phyloP scores from a whole-genome alignment of 805 yeast genomes.

The Saccharomycopsis lassenensis region DNA sequence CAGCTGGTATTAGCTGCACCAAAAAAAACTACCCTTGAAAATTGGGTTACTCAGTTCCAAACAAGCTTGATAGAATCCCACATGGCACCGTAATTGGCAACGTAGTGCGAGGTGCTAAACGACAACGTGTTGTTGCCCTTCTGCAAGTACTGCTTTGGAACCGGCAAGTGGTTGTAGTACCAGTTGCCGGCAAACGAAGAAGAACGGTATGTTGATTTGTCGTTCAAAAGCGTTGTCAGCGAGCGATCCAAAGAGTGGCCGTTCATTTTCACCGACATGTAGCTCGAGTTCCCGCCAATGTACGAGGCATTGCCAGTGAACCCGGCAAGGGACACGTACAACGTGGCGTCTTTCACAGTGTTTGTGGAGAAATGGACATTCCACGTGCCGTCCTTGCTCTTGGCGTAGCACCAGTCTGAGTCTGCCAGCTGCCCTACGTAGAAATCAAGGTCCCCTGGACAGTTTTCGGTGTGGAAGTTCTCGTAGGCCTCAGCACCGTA shows the following conservation, averaged over 20 bases:
- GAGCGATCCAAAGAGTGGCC: background rate
- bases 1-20: too few species aligned
- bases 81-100: conserved; percentile 1
- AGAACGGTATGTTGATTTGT: conserved; percentile 1
- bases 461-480: background rate
- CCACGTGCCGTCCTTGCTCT: background rate
- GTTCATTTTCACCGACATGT: background rate
- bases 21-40: too few species aligned
- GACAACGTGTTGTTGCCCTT: background rate
- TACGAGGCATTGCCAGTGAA: background rate
- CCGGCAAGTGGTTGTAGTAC: background rate
- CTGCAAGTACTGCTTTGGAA: background rate
- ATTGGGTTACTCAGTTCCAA: too few species aligned
- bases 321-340: too few species aligned
- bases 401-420: conserved; percentile 3
- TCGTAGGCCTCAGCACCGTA: background rate
- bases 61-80: conserved; percentile 1
- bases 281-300: background rate
- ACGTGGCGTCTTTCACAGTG: too few species aligned
- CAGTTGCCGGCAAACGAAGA: conserved; percentile 1
- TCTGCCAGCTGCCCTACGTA: background rate
- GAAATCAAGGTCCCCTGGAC: conserved; percentile 1
- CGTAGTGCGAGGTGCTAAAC: background rate
- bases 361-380: background rate
- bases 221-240: background rate